Evolutionary conservation across 345 rosid species (phyloP), one percentile per base, ranked within the genome.

Genomic region (Pugionium dolabratum): DNA sequence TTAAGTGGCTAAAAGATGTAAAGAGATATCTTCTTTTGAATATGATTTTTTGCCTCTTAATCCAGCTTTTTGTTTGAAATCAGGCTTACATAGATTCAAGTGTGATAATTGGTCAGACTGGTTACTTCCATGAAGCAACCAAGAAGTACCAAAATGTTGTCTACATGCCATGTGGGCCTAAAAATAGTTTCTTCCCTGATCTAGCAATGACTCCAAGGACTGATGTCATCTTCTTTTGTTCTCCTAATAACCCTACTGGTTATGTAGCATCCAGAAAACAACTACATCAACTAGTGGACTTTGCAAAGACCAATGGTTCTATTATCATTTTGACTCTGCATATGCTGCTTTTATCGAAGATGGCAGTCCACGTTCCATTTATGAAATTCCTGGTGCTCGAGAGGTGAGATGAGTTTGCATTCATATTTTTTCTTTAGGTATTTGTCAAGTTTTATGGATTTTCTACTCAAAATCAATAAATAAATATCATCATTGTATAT

Each of bases 241-340:
- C 96, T 56, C 98, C 96, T 43, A 92, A 87, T 73, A 92, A 92
- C 71, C 98, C 96, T 1, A 92, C 98, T 26, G 96, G 95, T 26
- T 66, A 84, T 30, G 95, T 84, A 0, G 95, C 96, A 1, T 54
- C 98, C 0, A 54, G 85, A 59, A 36, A 60, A 33, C 96, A 92
- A 26, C 63, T 92, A 33, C 53, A 82, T 69, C 75, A 81, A 41
- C 80, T 92, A 8, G 92, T 92, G 25, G 62, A 76, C 1, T 92
- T 89, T 59, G 96, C 98, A 7, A 83, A 75, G 81, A 72, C n/a
- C 0, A 92, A 89, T 70, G 95, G 95, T 2, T 89, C 98, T 1
- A 77, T 89, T 37, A 85, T 89, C 52, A 67, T 92, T 53, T 66
- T 51, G 92, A 92, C 69, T 77, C 96, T 43, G 95, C 98, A 0